Base-by-base conservation (phyloP, 306 rosid species). In the Adenanthera pavonina region DNA sequence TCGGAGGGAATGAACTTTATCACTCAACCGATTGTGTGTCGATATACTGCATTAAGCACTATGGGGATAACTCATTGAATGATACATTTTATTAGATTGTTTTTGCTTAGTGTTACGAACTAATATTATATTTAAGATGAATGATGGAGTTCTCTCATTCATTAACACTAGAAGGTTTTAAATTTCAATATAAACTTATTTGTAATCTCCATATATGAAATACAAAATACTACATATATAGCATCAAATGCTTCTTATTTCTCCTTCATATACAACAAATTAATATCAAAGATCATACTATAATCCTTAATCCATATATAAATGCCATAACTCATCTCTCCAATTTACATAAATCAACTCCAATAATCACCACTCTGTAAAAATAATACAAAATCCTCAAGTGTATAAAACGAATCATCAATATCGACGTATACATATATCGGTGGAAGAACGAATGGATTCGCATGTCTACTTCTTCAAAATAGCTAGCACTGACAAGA, bases 391-490 rank as follows among this genome's bases (percentile, higher is more conserved):
- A 53, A 20, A 57, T 57, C 64, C 6, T 1, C 13, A 64, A 30
- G 6, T 54, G 19, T 0, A 12, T 16, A 15, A 35, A 64, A 35
- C 25, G 44, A 64, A 60, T 60, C 6, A 57, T 51, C 8, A 51
- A 4, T n/a, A 20, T 62, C n/a, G 12, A 62, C 8, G 19, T 13
- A 64, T 12, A 49, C 66, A 64, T 35, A 64, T 12, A 14, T 13
- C 11, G 30, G 25, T 11, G 19, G 51, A 59, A 6, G 35, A 6
- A 60, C 3, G 4, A 71, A 13, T 6, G 4, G 25, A 64, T 64
- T 14, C 25, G 7, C 20, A 14, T 1, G 13, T 17, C 46, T 65
- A 65, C 12, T 77, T 81, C 81, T 82, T 60, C 68, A 61, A 61
- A 12, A 61, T 11, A 3, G 68, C 68, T 0, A 61, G 68, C 40